Evolutionary conservation across 2,329 filamentous ascomycete genomes (phyloP).

Genomic region (Aphanocladium album): DNA sequence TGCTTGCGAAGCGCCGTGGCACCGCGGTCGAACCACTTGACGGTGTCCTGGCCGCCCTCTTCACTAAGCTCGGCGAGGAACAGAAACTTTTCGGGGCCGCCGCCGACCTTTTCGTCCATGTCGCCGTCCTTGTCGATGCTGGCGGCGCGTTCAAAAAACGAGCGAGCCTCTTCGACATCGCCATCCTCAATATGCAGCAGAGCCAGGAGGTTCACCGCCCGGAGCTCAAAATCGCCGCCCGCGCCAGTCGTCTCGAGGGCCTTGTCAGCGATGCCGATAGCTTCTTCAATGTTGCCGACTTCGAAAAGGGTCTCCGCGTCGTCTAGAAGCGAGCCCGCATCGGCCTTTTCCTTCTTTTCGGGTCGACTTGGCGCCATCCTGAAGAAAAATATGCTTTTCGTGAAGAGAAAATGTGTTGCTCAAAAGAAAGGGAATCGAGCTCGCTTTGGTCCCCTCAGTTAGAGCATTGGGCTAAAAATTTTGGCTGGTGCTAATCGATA

Average conservation of each 20-base stretch:
- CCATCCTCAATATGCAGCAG: conserved; percentile 80
- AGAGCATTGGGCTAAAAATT: conserved; percentile 10
- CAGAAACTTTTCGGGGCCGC: conserved; percentile 88
- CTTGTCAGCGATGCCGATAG: conserved; percentile 34
- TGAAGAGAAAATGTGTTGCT: neutral
- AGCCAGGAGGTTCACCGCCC: conserved; percentile 70
- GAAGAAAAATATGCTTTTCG: neutral
- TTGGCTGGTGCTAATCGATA: conserved; percentile 11
- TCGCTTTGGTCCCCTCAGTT: conserved; percentile 3
- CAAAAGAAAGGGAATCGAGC: neutral
- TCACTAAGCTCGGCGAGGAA: conserved; percentile 88
- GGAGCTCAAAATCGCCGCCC: conserved; percentile 49
- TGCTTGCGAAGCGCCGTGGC: conserved; percentile 66
- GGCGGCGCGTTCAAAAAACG: conserved; percentile 68
- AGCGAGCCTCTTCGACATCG: conserved; percentile 68
- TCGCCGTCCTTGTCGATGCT: conserved; percentile 71
- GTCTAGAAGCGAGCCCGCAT: conserved; percentile 28
- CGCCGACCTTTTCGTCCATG: conserved; percentile 65
- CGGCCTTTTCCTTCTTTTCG: conserved; percentile 30
- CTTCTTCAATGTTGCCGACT: conserved; percentile 38
- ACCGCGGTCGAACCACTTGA: conserved; percentile 65
- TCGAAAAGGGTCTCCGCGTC: conserved; percentile 39
- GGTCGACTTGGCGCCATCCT: conserved; percentile 39
- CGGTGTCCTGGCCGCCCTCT: conserved; percentile 60
- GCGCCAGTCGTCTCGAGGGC: conserved; percentile 40